A percentile compares a stretch with the other conserved stretches of the same genome.
Evolutionary conservation across 164 flowering plant genomes (phyloP).

Genomic region (Umbellularia californica): DNA sequence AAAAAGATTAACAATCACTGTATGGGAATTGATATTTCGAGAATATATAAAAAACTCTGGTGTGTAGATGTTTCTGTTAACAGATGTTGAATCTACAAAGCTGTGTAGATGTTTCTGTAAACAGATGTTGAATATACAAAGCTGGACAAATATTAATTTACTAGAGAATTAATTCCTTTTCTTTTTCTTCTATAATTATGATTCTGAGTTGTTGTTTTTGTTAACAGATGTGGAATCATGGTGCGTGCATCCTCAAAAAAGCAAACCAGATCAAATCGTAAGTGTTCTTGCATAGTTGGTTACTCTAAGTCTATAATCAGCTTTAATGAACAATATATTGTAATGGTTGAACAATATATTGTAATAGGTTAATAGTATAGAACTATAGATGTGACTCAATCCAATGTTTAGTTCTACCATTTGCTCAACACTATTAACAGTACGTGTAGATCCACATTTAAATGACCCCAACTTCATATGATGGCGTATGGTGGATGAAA

Average conservation of each 20-base stretch:
- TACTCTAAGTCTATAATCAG: neutral
- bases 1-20: no score
- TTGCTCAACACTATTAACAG: no score
- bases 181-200: neutral
- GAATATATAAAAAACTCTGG: no score
- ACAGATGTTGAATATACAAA: neutral
- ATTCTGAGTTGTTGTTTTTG: conserved; percentile 18
- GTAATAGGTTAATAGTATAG: neutral
- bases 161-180: neutral
- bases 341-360: neutral
- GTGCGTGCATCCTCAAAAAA: conserved; percentile 72
- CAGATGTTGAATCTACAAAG: neutral
- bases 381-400: no score
- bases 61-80: no score
- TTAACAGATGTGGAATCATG: conserved; percentile 94
- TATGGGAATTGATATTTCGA: no score
- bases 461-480: neutral
- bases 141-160: neutral
- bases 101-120: no score
- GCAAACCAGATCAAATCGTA: conserved; percentile 86
- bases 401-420: no score
- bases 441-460: neutral
- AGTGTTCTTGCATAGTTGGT: conserved; percentile 15
- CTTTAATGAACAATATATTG: neutral
- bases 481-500: neutral